A percentile compares a stretch with the other conserved stretches of the same genome.
phyloP scores from a whole-genome alignment of 1,284 basidiomycete genomes.

The Caloboletus inedulis region DNA sequence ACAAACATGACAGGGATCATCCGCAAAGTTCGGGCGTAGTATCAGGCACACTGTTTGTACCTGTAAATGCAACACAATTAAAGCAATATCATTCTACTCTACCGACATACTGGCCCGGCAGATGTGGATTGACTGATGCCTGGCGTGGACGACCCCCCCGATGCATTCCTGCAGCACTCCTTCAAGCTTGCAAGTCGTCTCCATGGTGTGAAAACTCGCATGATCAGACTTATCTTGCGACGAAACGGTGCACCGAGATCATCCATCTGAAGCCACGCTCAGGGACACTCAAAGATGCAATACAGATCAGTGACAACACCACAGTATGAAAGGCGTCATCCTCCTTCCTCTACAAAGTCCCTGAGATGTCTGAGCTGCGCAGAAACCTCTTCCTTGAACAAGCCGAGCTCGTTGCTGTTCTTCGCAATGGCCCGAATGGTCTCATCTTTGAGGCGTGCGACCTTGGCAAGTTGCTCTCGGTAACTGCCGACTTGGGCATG shows the following conservation, averaged over 20 bases:
- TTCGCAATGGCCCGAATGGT: slow-evolving; percentile 76
- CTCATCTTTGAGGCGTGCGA: slow-evolving; percentile 67
- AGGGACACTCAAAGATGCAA: background rate
- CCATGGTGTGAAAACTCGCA: slow-evolving; percentile 4
- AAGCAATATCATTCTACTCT: background rate
- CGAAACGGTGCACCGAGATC: background rate
- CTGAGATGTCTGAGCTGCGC: slow-evolving; percentile 61
- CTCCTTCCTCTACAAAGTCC: slow-evolving; percentile 60
- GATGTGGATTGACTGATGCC: too few relatives aligned
- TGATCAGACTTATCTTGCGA: background rate
- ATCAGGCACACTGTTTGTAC: background rate
- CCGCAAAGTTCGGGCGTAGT: background rate
- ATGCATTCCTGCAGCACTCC: background rate
- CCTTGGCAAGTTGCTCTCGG: slow-evolving; percentile 71
- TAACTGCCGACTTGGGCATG: slow-evolving; percentile 45
- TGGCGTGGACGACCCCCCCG: background rate
- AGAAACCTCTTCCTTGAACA: slow-evolving; percentile 74
- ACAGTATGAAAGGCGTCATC: slow-evolving; percentile 15
- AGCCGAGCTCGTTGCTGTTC: slow-evolving; percentile 73
- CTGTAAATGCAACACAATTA: background rate
- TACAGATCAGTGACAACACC: background rate
- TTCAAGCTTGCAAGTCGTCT: background rate
- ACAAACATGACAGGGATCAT: too few relatives aligned
- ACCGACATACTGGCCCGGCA: too few relatives aligned
- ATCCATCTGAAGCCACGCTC: background rate